Evolutionary conservation across 345 rosid genomes (phyloP), one percentile per base, ranked within the genome.

Genomic region (Pistacia integerrima): DNA sequence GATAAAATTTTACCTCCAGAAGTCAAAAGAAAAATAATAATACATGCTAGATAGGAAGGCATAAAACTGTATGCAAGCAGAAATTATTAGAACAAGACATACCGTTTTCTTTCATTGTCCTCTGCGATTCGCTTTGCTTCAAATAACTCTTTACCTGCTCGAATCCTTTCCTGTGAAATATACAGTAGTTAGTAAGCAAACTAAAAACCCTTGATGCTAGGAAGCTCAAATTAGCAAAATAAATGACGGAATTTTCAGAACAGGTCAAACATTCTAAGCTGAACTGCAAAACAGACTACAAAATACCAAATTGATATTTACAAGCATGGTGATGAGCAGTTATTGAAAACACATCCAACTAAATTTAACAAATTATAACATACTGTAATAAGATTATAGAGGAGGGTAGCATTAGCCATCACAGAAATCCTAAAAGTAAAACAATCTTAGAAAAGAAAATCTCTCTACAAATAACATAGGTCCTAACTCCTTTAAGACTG

Each of bases 41-140:
- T 44, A 68, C 51, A 22, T 20, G 35, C 63, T 22, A 38, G 59
- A 74, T 33, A 55, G 51, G 74, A 69, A 18, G 67, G 20, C 41
- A 38, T 35, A 69, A 67, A 22, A 59, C 8, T 69, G 11, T 36
- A 72, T 12, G 33, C 46, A 64, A 69, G 63, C 44, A 49, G 25
- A 14, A 71, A 17, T 17, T 22, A 67, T 10, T 38, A 74, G 59
- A 59, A 44, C 30, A 56, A 73, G 66, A 64, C 84, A 28, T 64
- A 93, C 98, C 93, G 87, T 81, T 87, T 87, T 85, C 97, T 89
- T 83, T 90, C 88, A 77, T 85, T 87, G 56, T 92, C 98, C 82
- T 87, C 97, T 0, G 91, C 89, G 25, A 79, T 83, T 82, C 73
- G 78, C 82, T 82, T 87, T 70, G 91, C 83, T 64, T 90, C 86